These are phyloP conservation scores for Ramaria sp. DNA, from an alignment of 768 basidiomycete species.

Conservation along the genomic window DNA sequence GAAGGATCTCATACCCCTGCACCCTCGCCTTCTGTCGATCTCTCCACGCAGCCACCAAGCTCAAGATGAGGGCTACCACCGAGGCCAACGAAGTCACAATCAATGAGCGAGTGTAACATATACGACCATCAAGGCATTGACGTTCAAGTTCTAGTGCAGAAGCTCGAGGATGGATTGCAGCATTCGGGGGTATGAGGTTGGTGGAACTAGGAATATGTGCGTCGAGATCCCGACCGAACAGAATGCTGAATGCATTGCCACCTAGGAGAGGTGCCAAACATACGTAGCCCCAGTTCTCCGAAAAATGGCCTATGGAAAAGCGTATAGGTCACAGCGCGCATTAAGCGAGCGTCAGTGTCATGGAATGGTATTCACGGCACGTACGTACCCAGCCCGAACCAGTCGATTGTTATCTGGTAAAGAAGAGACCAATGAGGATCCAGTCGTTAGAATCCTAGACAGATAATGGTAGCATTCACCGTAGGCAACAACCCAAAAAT, in stretches of 20 bases:
- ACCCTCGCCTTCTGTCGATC: conserved; percentile 20
- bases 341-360: background rate
- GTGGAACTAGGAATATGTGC: conserved; percentile 29
- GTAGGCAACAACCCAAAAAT: conserved; percentile 29
- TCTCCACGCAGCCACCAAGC: conserved; percentile 39
- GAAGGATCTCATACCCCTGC: background rate
- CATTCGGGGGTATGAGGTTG: background rate
- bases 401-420: conserved; percentile 53
- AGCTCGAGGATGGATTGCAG: background rate
- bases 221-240: conserved; percentile 75
- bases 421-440: background rate
- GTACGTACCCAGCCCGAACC: conserved; percentile 47
- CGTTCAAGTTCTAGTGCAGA: background rate
- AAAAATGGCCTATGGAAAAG: conserved; percentile 44
- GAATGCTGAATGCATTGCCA: conserved; percentile 71
- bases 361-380: background rate
- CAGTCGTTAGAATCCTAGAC: background rate
- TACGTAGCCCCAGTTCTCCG: conserved; percentile 80
- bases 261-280: conserved; percentile 59
- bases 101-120: conserved; percentile 51
- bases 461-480: background rate
- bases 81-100: conserved; percentile 37
- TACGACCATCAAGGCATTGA: conserved; percentile 41
- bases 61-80: conserved; percentile 32
- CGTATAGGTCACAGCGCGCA: too few relatives aligned